Evolutionary conservation across 768 basidiomycete genomes (phyloP).

Genomic region (Mycena chlorophos): DNA sequence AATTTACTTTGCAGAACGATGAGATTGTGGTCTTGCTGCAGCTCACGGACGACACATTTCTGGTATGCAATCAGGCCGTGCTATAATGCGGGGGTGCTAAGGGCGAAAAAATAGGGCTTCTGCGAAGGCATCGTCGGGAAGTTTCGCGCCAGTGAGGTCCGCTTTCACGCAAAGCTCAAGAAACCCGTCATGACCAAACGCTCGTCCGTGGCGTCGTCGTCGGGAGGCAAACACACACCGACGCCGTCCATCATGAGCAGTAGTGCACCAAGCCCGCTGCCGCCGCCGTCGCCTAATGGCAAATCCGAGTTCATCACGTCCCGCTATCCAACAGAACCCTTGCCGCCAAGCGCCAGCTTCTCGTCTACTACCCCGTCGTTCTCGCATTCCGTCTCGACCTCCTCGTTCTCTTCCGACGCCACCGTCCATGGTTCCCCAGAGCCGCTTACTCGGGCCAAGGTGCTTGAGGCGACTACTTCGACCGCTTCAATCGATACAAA

Average conservation of each 20-base stretch:
- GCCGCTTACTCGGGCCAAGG: constrained; percentile 3
- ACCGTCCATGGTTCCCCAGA: constrained; percentile 16
- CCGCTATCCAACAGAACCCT: constrained; percentile 16
- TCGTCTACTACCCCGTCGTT: constrained; percentile 11
- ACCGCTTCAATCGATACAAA: constrained; percentile 18
- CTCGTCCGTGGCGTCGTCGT: constrained; percentile 39
- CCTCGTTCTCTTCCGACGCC: constrained; percentile 9
- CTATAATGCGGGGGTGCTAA: not conserved
- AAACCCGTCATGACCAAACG: constrained; percentile 78
- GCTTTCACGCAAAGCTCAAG: constrained; percentile 74
- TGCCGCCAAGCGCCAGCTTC: constrained; percentile 13
- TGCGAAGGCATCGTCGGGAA: constrained; percentile 87
- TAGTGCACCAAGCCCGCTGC: constrained; percentile 5
- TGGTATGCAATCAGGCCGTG: constrained; percentile 48
- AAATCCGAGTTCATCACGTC: constrained; percentile 16
- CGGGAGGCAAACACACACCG: constrained; percentile 18
- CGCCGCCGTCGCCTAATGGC: constrained; percentile 2
- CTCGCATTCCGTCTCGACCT: constrained; percentile 9
- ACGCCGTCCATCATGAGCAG: constrained; percentile 12
- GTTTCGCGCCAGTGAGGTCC: constrained; percentile 64
- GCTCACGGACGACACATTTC: constrained; percentile 52
- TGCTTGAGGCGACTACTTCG: constrained; percentile 12
- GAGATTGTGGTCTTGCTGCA: constrained; percentile 80
- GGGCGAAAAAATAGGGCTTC: constrained; percentile 55
- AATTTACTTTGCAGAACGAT: constrained; percentile 55